Evolutionary conservation across 2,329 filamentous ascomycete genomes (phyloP).

Genomic region (Uncinocarpus reesii): DNA sequence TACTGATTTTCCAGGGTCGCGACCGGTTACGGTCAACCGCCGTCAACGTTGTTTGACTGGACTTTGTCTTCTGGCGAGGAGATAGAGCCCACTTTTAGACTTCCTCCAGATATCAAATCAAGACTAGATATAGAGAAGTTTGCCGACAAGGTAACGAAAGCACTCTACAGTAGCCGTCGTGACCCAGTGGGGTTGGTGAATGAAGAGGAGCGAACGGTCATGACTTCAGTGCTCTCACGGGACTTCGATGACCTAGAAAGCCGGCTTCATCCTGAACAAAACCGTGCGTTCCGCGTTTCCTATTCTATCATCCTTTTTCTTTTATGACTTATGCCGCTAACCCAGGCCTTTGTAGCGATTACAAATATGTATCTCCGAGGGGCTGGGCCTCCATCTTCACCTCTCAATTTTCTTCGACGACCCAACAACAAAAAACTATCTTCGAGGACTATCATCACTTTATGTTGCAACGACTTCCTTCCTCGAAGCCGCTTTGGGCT

Average conservation of each 20-base stretch:
- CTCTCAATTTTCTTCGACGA: conserved; percentile 44
- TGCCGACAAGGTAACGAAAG: conserved; percentile 47
- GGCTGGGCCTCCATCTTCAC: conserved; percentile 39
- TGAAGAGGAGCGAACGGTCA: conserved; percentile 36
- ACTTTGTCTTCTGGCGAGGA: conserved; percentile 41
- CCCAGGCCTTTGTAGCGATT: conserved; percentile 26
- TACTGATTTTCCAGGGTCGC: conserved; percentile 41
- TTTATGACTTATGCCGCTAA: conserved; percentile 4
- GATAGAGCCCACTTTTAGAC: conserved; percentile 37
- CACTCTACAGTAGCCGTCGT: conserved; percentile 46
- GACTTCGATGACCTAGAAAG: conserved; percentile 46
- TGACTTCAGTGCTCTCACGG: conserved; percentile 37
- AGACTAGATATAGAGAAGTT: conserved; percentile 50
- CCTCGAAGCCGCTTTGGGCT: conserved; percentile 38
- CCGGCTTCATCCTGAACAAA: conserved; percentile 35
- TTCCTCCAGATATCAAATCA: conserved; percentile 44
- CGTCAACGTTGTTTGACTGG: conserved; percentile 52
- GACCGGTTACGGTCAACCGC: conserved; percentile 59
- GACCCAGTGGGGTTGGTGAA: conserved; percentile 44
- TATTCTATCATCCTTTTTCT: not conserved
- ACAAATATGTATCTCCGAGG: conserved; percentile 41
- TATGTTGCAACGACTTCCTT: conserved; percentile 40
- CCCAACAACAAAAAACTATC: conserved; percentile 38
- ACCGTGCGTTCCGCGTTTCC: conserved; percentile 26
- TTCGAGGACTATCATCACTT: conserved; percentile 36